Base-by-base conservation (phyloP, 805 yeast species). In the Kodamaea kakaduensis region DNA sequence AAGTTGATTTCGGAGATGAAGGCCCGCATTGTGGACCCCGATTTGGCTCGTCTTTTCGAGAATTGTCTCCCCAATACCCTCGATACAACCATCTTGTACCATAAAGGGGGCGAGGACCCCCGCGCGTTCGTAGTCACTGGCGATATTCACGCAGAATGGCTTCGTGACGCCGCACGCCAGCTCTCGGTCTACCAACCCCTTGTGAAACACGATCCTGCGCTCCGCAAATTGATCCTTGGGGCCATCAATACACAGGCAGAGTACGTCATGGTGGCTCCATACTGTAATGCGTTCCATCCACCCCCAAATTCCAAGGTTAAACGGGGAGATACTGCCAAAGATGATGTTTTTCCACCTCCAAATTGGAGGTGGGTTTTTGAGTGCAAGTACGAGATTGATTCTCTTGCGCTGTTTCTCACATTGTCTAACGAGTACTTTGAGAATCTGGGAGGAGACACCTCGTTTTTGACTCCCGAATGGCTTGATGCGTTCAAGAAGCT, bases 81-180 rank as follows among this genome's bases (percentile, higher is more conserved):
- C 35, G 96, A 87, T 50, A 87, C 96, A 1, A 86, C 96, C 0
- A 75, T 87, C 31, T 64, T 84, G 36, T 87, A 87, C 85, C 86
- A 81, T 55, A 25, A 32, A 36, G 34, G 43, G 14, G 33, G 45
- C 12, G 41, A 31, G 2, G 43, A 38, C 9, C 15, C 20, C 14
- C 75, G 78, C 42, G 69, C 94, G 1, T 87, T 87, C 57, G 74
- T 87, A 1, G 90, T 86, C 20, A 87, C 96, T 0, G 96, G 96
- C 7, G 96, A 87, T 52, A 87, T 87, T 37, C 88, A 85, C 54
- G 96, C 96, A 2, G 95, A 87, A 57, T 87, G 96, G 96, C 62
- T 87, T 32, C 61, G 96, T 35, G 96, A 87, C 56, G 79, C 94
- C 1, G 85, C 95, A 0, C 66, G 93, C 46, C 96, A 87, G 52